Percentiles rank a stretch among this genome's conserved stretches.
Conservation (phyloP, 176 grass and related monocot genomes). For the Cymbopogon citratus region DNA sequence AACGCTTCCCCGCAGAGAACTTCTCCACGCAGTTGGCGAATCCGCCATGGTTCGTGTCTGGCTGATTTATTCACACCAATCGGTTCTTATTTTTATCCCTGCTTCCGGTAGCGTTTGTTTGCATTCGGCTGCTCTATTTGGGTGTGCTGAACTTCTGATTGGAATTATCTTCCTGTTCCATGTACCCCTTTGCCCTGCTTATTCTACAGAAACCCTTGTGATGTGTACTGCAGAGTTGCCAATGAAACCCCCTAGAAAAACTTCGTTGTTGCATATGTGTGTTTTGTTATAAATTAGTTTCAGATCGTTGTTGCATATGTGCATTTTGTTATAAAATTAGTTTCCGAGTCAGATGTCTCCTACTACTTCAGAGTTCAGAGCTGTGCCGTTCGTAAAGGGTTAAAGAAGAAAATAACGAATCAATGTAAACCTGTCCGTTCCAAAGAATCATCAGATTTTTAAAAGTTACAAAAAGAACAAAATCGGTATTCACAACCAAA, state of each 20-base stretch:
- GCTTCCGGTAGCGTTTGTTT: neutral
- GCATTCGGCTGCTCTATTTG: neutral
- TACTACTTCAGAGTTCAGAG: neutral
- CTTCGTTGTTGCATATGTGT: neutral
- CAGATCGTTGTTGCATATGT: neutral
- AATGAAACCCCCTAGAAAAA: neutral
- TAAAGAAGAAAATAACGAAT: neutral
- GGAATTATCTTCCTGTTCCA: neutral
- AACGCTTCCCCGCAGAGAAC: neutral
- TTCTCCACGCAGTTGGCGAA: slow-evolving; percentile 22
- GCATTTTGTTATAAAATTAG: neutral
- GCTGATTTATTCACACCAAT: neutral
- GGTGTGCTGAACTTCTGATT: neutral
- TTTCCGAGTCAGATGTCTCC: neutral
- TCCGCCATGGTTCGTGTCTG: slow-evolving; percentile 22
- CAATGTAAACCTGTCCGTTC: neutral
- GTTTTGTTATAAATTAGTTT: neutral
- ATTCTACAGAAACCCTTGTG: neutral
- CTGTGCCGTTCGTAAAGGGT: neutral
- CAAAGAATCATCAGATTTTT: neutral
- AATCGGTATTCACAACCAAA: neutral
- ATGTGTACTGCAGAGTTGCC: neutral
- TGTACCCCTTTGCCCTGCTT: neutral
- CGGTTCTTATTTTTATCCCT: neutral
- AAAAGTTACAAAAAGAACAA: neutral